These are phyloP conservation scores for Choanephora cucurbitarum DNA, from an alignment of 371 early-diverging fungal genomes.

Conservation along the genomic window DNA sequence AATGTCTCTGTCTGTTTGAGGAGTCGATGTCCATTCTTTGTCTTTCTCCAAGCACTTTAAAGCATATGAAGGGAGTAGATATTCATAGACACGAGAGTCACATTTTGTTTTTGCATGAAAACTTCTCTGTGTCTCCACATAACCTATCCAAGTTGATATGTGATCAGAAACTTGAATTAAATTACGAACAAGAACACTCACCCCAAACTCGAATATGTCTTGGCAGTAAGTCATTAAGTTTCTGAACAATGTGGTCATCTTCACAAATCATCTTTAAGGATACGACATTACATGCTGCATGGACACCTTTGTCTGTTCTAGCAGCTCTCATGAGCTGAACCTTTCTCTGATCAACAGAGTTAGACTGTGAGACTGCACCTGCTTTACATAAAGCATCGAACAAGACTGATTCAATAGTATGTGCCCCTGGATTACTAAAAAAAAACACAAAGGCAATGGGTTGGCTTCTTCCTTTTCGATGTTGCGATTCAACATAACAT, in stretches of 20 bases:
- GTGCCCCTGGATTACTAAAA: conserved; percentile 65
- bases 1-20: conserved; percentile 21
- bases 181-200: conserved; percentile 21
- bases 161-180: not conserved
- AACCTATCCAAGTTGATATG: conserved; percentile 44
- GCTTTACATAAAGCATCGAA: conserved; percentile 75
- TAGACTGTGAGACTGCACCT: conserved; percentile 76
- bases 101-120: conserved; percentile 94
- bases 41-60: conserved; percentile 47
- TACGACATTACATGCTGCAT: conserved; percentile 96
- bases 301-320: conserved; percentile 99
- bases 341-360: conserved; percentile 78
- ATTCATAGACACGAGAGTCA: conserved; percentile 96
- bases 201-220: conserved; percentile 89
- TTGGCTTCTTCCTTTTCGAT: not conserved
- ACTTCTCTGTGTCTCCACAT: conserved; percentile 66
- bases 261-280: conserved; percentile 88
- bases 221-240: conserved; percentile 76
- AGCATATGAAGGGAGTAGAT: conserved; percentile 94
- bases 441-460: too few relatives aligned
- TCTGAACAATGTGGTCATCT: conserved; percentile 66
- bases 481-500: not conserved
- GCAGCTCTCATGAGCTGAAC: conserved; percentile 86
- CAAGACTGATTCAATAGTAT: conserved; percentile 81
- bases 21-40: conserved; percentile 13